Evolutionary conservation across 768 basidiomycete genomes (phyloP).

Genomic region (Leccinum longicurvipes): DNA sequence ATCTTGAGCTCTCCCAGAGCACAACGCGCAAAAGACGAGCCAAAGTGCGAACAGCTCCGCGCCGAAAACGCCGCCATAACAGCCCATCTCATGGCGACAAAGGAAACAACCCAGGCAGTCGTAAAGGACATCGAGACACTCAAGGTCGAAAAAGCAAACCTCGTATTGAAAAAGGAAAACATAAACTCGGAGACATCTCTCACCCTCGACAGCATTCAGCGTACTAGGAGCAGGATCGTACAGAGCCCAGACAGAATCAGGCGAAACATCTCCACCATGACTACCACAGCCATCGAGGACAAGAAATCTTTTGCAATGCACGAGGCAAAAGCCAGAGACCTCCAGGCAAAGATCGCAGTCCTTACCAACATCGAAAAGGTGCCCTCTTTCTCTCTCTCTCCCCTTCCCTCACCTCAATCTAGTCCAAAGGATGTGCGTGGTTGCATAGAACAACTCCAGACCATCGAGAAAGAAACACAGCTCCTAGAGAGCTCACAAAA

Average conservation of each 20-base stretch:
- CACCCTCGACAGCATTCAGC: slow-evolving; percentile 56
- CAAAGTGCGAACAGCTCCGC: slow-evolving; percentile 57
- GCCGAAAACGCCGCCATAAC: slow-evolving; percentile 60
- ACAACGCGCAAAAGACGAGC: slow-evolving; percentile 66
- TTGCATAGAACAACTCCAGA: slow-evolving; percentile 73
- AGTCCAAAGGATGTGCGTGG: slow-evolving; percentile 59
- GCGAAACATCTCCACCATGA: slow-evolving; percentile 77
- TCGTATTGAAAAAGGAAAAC: slow-evolving; percentile 67
- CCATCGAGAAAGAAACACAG: slow-evolving; percentile 63
- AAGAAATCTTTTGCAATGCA: slow-evolving; percentile 61
- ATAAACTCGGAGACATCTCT: slow-evolving; percentile 58
- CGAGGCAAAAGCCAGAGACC: slow-evolving; percentile 73
- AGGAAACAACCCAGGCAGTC: slow-evolving; percentile 56
- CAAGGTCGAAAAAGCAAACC: slow-evolving; percentile 64
- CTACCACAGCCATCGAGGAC: slow-evolving; percentile 61
- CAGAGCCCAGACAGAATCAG: slow-evolving; percentile 90
- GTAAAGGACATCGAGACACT: slow-evolving; percentile 67
- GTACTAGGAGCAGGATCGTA: slow-evolving; percentile 74
- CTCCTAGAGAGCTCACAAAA: slow-evolving; percentile 64
- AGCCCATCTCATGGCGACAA: slow-evolving; percentile 64
- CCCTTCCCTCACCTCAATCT: neutral
- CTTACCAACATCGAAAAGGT: slow-evolving; percentile 77
- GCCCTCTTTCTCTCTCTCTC: neutral
- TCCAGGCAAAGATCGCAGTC: slow-evolving; percentile 69
- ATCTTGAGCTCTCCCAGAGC: slow-evolving; percentile 38